Evolutionary conservation across 441 rosid species (phyloP).

Genomic region (Populus trichocarpa): DNA sequence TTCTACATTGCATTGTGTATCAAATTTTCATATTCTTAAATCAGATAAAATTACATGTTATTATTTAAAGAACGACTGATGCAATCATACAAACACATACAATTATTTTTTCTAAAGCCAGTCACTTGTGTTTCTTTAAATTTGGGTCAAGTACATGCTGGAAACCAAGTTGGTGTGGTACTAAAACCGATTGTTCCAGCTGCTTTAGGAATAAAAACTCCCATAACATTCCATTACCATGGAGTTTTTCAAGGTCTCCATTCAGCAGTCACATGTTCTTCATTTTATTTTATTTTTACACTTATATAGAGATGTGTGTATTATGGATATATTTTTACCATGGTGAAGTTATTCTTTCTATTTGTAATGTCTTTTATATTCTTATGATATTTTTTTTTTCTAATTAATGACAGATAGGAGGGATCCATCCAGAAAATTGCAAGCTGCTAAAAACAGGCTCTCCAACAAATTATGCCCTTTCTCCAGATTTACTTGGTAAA

Average conservation of each 20-base stretch:
- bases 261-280: background rate
- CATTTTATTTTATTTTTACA: background rate
- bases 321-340: background rate
- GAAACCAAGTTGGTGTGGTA: background rate
- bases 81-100: background rate
- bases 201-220: background rate
- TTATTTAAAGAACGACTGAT: too few species aligned
- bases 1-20: background rate
- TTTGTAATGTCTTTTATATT: background rate
- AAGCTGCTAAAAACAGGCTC: constrained; percentile 63
- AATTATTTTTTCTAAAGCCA: background rate
- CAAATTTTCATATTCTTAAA: background rate
- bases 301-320: background rate
- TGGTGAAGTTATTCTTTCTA: background rate
- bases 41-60: background rate
- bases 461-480: constrained; percentile 60
- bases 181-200: background rate
- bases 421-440: constrained; percentile 67
- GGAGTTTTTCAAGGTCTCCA: background rate
- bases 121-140: background rate
- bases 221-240: background rate
- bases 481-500: constrained; percentile 49
- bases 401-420: constrained; percentile 58
- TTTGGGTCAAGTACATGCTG: background rate
- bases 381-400: constrained; percentile 8